Base-by-base conservation (phyloP, 768 basidiomycete genomes). In the Mycena leptocephala region DNA sequence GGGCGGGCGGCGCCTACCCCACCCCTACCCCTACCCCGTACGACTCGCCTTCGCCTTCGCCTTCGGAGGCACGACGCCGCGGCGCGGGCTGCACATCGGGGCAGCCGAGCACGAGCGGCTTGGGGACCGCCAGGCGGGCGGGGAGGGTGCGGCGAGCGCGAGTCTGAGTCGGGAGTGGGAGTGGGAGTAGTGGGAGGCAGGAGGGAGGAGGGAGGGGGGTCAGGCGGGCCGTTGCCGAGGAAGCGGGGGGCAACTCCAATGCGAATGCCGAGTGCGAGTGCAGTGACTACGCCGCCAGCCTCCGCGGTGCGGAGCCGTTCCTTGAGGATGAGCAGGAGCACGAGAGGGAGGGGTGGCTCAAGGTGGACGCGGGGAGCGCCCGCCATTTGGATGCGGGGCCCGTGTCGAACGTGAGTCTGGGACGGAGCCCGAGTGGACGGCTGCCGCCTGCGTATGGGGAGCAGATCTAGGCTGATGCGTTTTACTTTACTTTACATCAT, bases 381-480 rank as follows among this genome's bases (percentile, higher is more conserved):
- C 69, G 80, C 37, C 80, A 81, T 58, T 61, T 1, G 43, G 80
- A 81, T 33, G 80, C 48, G 20, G 80, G 80, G 28, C 80, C 79
- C 2, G 70, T 79, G 30, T 66, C 71, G 59, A 69, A 68, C 2
- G 67, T 63, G 33, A 35, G 71, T 9, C 37, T 81, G 61, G 75
- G 78, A 32, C 67, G 79, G 18, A 71, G 70, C 24, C 30, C 77
- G 37, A 76, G 75, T 22, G 80, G 79, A 41, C 66, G 80, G 53
- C 56, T 80, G 59, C 80, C 80, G 33, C 80, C 80, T 59, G 80
- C 80, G 48, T 79, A 81, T 77, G 80, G 80, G 41, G 80, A 81
- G 72, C 72, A 74, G 48, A 0, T 67, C 5, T 32, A 37, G 35
- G 13, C n/a, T n/a, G n/a, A n/a, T n/a, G n/a, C n/a, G n/a, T n/a